Conservation (phyloP, 495 filamentous ascomycete genomes). For the Jackrogersella multiformis region DNA sequence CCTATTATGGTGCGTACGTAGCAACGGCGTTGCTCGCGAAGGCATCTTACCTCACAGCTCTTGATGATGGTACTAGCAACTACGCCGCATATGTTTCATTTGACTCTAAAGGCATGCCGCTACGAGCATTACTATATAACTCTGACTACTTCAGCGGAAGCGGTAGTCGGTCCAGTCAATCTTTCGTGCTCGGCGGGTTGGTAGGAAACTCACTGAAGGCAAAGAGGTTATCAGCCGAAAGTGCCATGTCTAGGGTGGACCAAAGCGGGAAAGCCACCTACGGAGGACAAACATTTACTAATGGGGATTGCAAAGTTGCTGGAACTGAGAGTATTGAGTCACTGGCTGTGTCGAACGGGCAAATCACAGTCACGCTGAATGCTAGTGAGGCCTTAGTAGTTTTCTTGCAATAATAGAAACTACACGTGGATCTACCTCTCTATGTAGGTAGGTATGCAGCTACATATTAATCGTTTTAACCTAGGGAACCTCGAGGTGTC, state of each 20-base stretch:
- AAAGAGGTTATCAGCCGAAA: slow-evolving; percentile 64
- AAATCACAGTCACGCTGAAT: slow-evolving; percentile 57
- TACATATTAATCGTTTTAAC: not conserved
- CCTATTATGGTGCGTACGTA: slow-evolving; percentile 67
- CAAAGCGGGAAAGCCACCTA: slow-evolving; percentile 57
- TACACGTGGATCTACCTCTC: no score
- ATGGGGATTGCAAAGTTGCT: slow-evolving; percentile 60
- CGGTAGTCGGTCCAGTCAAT: slow-evolving; percentile 56
- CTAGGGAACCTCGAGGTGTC: not conserved
- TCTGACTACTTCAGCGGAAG: slow-evolving; percentile 64
- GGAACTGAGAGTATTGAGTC: slow-evolving; percentile 58
- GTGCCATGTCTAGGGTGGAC: slow-evolving; percentile 60
- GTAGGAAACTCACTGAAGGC: slow-evolving; percentile 50
- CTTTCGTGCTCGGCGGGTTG: slow-evolving; percentile 59
- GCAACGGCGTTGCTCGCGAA: slow-evolving; percentile 63
- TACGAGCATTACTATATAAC: slow-evolving; percentile 63
- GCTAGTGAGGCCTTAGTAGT: slow-evolving; percentile 66
- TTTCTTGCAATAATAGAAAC: slow-evolving; percentile 50
- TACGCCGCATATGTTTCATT: slow-evolving; percentile 66
- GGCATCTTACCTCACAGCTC: slow-evolving; percentile 58
- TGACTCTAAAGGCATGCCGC: slow-evolving; percentile 49
- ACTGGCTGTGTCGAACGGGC: slow-evolving; percentile 50
- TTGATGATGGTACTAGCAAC: slow-evolving; percentile 59
- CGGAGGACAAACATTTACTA: slow-evolving; percentile 63
- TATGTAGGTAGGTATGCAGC: not conserved